Base-by-base conservation (phyloP, 2,329 filamentous ascomycete species). In the Tolypocladium guangdongense region DNA sequence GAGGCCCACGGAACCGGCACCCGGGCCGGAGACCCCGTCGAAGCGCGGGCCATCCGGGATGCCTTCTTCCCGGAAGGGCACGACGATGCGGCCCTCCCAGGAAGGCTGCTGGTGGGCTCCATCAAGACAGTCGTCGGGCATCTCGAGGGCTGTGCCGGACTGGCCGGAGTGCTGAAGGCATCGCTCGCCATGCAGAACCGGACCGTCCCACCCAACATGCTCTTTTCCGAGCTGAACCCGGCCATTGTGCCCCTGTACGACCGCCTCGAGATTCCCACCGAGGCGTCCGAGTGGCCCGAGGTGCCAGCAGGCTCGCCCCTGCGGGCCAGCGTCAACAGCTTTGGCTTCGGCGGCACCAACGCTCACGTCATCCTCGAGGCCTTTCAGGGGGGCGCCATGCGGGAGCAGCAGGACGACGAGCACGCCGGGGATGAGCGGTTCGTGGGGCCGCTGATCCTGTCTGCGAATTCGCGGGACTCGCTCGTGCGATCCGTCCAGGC, bases 271-370 rank as follows among this genome's bases (percentile, higher is more conserved):
- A 54, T 67, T 14, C 58, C 61, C 1, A 58, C 56, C 1, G 52
- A 57, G 12, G 10, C 57, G 8, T 53, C 38, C 14, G 54, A 61
- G 14, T 65, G 62, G 63, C 64, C 63, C 5, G 50, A 50, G 20
- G 39, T 53, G n/a, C 52, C 39, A 1, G 35, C 32, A 10, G 33
- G 27, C n/a, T 20, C 36, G 18, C 52, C 52, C 39, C 67, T 73
- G 2, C 69, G 75, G 11, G 72, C 67, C 18, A 72, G 71, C 53
- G 66, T 78, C 50, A 77, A 77, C 60, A 72, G 68, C 41, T 78
- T 78, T 56, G 76, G 76, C 2, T 78, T 73, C 57, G 76, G 76
- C 7, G 75, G 76, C 35, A 74, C 74, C 1, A 77, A 77, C 49
- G 70, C 68, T 0, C 75, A 78, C 53, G 63, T 69, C 7, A 69